Evolutionary conservation across 768 basidiomycete genomes (phyloP).

Genomic region (Auriculariales sp.): DNA sequence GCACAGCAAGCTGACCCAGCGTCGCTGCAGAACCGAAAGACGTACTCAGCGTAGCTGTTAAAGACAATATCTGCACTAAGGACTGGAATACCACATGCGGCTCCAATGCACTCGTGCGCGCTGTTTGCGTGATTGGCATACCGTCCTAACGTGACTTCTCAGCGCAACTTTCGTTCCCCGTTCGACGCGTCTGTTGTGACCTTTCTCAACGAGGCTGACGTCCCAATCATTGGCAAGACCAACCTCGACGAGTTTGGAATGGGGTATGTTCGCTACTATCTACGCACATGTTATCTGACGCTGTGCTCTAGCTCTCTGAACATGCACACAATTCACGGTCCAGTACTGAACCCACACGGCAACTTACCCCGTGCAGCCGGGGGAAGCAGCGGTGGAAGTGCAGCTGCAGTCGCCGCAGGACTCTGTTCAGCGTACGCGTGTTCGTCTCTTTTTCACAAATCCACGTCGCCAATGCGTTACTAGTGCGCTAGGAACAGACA

Average conservation of each 20-base stretch:
- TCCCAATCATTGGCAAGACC: slow-evolving; percentile 69
- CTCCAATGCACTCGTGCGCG: slow-evolving; percentile 30
- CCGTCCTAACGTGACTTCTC: background rate
- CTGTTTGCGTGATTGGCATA: background rate
- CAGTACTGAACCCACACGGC: slow-evolving; percentile 60
- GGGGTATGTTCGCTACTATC: slow-evolving; percentile 44
- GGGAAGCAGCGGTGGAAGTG: slow-evolving; percentile 90
- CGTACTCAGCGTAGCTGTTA: slow-evolving; percentile 50
- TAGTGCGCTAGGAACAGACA: slow-evolving; percentile 88
- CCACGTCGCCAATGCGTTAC: slow-evolving; percentile 1
- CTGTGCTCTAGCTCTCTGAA: slow-evolving; percentile 59
- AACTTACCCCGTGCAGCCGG: slow-evolving; percentile 50
- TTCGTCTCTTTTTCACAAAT: background rate
- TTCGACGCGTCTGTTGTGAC: slow-evolving; percentile 78
- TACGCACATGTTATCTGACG: background rate
- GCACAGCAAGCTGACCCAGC: background rate
- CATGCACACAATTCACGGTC: slow-evolving; percentile 54
- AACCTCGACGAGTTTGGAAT: slow-evolving; percentile 98
- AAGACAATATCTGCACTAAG: slow-evolving; percentile 74
- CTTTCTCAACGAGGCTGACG: slow-evolving; percentile 46
- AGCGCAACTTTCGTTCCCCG: slow-evolving; percentile 52
- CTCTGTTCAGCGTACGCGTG: slow-evolving; percentile 65
- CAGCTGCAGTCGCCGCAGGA: slow-evolving; percentile 78
- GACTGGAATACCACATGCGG: slow-evolving; percentile 58
- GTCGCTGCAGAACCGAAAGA: background rate